Percentiles rank a stretch among this genome's conserved stretches.
These are phyloP conservation scores for Coniochaeta sp. DNA, from an alignment of 2,329 filamentous ascomycete species.

Conservation along the genomic window DNA sequence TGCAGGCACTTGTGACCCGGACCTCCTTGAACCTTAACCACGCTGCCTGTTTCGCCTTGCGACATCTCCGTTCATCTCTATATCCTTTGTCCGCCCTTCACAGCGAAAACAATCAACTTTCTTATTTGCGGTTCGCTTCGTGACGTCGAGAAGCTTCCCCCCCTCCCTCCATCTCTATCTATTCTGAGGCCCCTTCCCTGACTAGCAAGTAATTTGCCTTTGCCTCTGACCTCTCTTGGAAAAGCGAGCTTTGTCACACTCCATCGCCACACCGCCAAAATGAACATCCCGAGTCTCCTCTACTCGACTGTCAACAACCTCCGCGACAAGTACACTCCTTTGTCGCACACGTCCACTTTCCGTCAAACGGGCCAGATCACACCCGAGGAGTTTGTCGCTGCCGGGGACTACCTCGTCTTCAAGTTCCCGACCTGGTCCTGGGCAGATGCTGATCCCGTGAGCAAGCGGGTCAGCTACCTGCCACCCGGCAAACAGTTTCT, in stretches of 20 bases:
- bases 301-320: slow-evolving; percentile 89
- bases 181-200: no score
- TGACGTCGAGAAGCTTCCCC: no score
- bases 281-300: slow-evolving; percentile 63
- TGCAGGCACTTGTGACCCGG: background rate
- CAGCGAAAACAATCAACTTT: background rate
- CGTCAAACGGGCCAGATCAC: slow-evolving; percentile 92
- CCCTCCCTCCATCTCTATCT: no score
- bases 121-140: no score
- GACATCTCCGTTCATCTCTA: background rate
- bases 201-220: no score
- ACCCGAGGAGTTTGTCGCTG: slow-evolving; percentile 90
- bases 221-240: background rate
- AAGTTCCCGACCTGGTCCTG: slow-evolving; percentile 99
- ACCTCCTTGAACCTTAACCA: background rate
- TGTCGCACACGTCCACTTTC: slow-evolving; percentile 87
- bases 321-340: slow-evolving; percentile 84
- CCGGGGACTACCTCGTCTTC: slow-evolving; percentile 96
- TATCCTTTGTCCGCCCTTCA: no score
- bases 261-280: slow-evolving; percentile 26
- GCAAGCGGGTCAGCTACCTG: slow-evolving; percentile 72
- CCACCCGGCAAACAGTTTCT: slow-evolving; percentile 91
- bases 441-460: slow-evolving; percentile 77
- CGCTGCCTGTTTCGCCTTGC: background rate
- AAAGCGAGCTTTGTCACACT: background rate